These are phyloP conservation scores for Xylariaceae sp. DNA, from an alignment of 2,329 filamentous ascomycete species.

Conservation along the genomic window DNA sequence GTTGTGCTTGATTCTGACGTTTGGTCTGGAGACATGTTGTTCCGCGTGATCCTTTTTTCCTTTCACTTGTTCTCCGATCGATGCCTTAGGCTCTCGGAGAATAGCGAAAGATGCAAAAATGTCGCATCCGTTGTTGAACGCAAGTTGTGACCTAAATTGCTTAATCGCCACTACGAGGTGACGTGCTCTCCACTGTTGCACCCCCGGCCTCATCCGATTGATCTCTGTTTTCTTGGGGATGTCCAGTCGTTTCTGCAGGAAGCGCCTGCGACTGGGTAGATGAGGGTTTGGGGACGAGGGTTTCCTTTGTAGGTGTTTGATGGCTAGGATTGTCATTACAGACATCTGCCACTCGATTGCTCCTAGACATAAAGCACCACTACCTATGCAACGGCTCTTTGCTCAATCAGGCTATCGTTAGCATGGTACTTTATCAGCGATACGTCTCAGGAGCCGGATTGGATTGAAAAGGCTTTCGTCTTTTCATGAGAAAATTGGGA, in stretches of 20 bases:
- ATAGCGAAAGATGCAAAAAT: not conserved
- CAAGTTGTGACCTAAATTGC: too few species aligned
- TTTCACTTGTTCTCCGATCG: constrained; percentile 7
- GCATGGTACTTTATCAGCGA: not conserved
- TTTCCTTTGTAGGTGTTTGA: not conserved
- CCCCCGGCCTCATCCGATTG: constrained; percentile 26
- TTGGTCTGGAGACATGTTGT: constrained; percentile 4
- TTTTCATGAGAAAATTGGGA: not conserved
- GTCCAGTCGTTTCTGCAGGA: constrained; percentile 27
- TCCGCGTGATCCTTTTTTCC: constrained; percentile 2
- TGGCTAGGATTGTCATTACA: not conserved
- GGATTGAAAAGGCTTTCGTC: not conserved
- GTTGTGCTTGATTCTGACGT: constrained; percentile 18
- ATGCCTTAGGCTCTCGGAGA: constrained; percentile 14
- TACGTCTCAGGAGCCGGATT: constrained; percentile 3
- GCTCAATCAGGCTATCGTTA: too few species aligned
- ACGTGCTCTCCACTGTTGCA: constrained; percentile 27
- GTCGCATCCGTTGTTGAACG: too few species aligned
- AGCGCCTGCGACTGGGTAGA: constrained; percentile 25
- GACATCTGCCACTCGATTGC: not conserved
- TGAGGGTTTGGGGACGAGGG: constrained; percentile 12
- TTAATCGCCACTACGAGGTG: constrained; percentile 20
- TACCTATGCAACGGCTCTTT: too few species aligned
- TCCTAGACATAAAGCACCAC: too few species aligned
- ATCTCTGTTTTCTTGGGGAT: constrained; percentile 25